phyloP scores from a whole-genome alignment of 352 stramenopile species.

The Phytophthora tentaculata region DNA sequence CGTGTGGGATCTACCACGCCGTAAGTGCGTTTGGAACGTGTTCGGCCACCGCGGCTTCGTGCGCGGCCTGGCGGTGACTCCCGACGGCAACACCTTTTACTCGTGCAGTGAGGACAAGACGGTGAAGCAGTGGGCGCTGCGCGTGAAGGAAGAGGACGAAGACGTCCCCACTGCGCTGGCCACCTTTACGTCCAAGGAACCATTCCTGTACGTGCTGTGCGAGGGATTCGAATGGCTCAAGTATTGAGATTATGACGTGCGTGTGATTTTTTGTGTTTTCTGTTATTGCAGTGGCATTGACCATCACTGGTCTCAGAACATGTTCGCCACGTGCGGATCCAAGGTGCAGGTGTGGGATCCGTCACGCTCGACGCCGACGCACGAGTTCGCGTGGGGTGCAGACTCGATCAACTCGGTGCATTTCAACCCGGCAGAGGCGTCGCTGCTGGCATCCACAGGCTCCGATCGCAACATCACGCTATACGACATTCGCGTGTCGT shows the following conservation, averaged over 20 bases:
- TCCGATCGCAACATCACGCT: conserved; percentile 93
- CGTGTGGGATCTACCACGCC: conserved; percentile 97
- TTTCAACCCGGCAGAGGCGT: conserved; percentile 97
- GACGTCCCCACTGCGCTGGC: conserved; percentile 71
- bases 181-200: conserved; percentile 87
- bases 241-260: conserved; percentile 5
- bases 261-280: conserved; percentile 3
- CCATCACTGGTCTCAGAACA: conserved; percentile 95
- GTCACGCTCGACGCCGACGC: conserved; percentile 92
- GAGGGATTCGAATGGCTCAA: neutral
- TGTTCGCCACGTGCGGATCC: conserved; percentile 93
- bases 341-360: conserved; percentile 98
- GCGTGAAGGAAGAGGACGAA: conserved; percentile 74
- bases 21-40: conserved; percentile 94
- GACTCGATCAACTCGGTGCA: conserved; percentile 95
- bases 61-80: conserved; percentile 87
- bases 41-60: conserved; percentile 95
- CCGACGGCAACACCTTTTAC: conserved; percentile 89
- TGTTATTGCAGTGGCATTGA: conserved; percentile 92
- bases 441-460: conserved; percentile 95
- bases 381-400: conserved; percentile 93
- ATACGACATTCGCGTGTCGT: conserved; percentile 93
- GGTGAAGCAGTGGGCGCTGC: conserved; percentile 92
- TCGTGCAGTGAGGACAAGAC: conserved; percentile 96
- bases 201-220: conserved; percentile 65